Conservation (phyloP, 306 rosid species). For the Rosa persica region DNA sequence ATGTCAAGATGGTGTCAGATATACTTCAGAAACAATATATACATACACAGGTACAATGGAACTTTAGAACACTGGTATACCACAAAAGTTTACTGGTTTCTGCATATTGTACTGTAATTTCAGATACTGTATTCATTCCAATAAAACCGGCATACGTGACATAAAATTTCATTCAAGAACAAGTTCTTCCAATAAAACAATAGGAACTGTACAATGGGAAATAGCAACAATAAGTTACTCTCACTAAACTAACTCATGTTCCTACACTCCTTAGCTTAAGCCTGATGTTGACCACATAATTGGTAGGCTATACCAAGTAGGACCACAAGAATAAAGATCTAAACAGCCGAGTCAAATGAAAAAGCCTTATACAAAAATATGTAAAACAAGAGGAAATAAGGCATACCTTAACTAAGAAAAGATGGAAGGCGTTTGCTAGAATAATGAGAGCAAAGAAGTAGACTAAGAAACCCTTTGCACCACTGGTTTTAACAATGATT, state of each 20-base stretch:
- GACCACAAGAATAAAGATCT: neutral
- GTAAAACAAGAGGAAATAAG: neutral
- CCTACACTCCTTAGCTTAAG: neutral
- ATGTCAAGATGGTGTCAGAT: constrained; percentile 13
- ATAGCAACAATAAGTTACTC: neutral
- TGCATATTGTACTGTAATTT: neutral
- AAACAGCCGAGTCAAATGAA: neutral
- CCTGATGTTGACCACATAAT: neutral
- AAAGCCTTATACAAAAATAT: no score
- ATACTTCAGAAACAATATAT: neutral
- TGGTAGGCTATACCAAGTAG: neutral
- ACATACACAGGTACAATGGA: neutral
- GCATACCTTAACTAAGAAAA: constrained; percentile 49
- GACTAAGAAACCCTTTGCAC: constrained; percentile 40
- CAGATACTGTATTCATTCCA: neutral
- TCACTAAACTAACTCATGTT: neutral
- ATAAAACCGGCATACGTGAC: neutral
- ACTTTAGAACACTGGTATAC: neutral
- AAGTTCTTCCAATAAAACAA: neutral
- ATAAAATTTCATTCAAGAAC: neutral
- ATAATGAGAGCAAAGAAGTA: constrained; percentile 44
- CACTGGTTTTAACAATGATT: constrained; percentile 46
- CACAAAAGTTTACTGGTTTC: neutral
- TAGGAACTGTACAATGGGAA: neutral
- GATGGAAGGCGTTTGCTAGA: constrained; percentile 48